phyloP scores from a whole-genome alignment of 2,329 filamentous ascomycete species.

The Colletotrichum godetiae region DNA sequence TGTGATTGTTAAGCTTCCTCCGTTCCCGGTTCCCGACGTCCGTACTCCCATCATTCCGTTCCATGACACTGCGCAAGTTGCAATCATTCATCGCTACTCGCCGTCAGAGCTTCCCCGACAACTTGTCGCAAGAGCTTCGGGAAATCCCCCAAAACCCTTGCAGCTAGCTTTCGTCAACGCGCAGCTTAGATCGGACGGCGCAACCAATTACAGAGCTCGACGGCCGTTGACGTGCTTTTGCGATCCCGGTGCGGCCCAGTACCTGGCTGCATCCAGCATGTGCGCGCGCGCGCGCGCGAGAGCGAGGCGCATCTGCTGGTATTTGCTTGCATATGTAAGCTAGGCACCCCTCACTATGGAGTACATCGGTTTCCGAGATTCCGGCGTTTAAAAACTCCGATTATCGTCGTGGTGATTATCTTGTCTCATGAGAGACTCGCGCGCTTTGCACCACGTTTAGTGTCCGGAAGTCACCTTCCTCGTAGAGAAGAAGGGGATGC shows the following conservation, averaged over 20 bases:
- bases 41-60: background rate
- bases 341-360: background rate
- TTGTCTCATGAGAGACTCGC: too few relatives aligned
- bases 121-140: background rate
- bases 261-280: background rate
- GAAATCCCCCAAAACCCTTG: background rate
- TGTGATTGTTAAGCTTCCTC: too few relatives aligned
- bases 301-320: background rate
- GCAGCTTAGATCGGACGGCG: constrained; percentile 17
- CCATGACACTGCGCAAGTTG: too few relatives aligned
- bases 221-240: constrained; percentile 19
- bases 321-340: too few relatives aligned
- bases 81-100: too few relatives aligned
- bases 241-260: background rate
- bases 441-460: too few relatives aligned
- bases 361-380: constrained; percentile 18
- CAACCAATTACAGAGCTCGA: background rate
- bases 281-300: background rate
- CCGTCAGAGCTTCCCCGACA: too few relatives aligned
- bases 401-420: background rate
- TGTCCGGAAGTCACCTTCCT: too few relatives aligned
- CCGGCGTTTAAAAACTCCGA: constrained; percentile 8
- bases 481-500: too few relatives aligned
- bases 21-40: background rate
- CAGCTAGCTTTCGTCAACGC: background rate